Evolutionary conservation across 2,329 filamentous ascomycete genomes (phyloP).

Genomic region (Cladorrhinum sp.): DNA sequence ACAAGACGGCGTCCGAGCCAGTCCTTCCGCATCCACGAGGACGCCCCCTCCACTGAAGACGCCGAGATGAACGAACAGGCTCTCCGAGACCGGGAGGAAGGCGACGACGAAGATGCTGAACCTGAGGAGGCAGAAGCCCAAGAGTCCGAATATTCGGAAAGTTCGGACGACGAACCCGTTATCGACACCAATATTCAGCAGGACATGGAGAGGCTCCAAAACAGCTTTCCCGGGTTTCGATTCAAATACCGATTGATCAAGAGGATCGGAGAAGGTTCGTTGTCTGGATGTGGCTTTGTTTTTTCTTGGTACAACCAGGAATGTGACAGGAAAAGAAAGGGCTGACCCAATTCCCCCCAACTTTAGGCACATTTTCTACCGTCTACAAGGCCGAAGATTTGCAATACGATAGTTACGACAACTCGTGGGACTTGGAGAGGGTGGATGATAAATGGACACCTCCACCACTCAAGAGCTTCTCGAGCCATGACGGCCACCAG

Average conservation of each 20-base stretch:
- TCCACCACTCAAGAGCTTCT: slow-evolving; percentile 58
- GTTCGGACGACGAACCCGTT: slow-evolving; percentile 60
- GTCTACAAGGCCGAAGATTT: slow-evolving; percentile 98
- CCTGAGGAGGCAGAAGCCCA: slow-evolving; percentile 35
- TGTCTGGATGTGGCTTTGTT: background rate
- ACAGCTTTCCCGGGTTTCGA: slow-evolving; percentile 78
- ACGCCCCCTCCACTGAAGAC: slow-evolving; percentile 46
- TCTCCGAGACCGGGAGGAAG: slow-evolving; percentile 27
- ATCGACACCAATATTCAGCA: slow-evolving; percentile 69
- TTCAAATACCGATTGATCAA: slow-evolving; percentile 88
- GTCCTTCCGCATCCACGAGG: slow-evolving; percentile 49
- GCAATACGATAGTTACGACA: slow-evolving; percentile 76
- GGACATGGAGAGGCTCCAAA: slow-evolving; percentile 83
- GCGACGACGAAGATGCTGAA: slow-evolving; percentile 29
- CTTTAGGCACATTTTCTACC: slow-evolving; percentile 87
- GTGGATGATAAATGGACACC: slow-evolving; percentile 65
- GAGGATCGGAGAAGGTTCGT: slow-evolving; percentile 87
- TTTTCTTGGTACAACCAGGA: too few species aligned
- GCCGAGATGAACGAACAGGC: slow-evolving; percentile 46
- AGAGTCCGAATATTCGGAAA: slow-evolving; percentile 44
- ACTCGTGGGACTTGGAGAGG: slow-evolving; percentile 78
- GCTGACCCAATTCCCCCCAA: background rate
- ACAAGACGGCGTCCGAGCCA: slow-evolving; percentile 34
- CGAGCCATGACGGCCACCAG: slow-evolving; percentile 33
- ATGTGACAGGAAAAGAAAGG: too few species aligned